Evolutionary conservation across 2,329 filamentous ascomycete genomes (phyloP), one percentile per base, ranked within the genome.

Genomic region (Cryphonectria parasitica): DNA sequence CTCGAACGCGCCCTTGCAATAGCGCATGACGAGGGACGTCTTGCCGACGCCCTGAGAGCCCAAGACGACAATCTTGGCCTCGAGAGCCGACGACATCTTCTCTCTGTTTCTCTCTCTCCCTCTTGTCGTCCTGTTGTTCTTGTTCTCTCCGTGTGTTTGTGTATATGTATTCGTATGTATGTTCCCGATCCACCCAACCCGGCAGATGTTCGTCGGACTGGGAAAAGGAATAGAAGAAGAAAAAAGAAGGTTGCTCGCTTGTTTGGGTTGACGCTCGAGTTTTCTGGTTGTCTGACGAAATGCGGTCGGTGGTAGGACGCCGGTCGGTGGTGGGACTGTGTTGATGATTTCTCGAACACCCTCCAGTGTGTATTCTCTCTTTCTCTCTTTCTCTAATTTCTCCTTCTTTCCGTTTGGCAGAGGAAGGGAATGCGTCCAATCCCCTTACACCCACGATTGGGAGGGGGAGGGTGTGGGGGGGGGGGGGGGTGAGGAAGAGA

Each of bases 31-130:
- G 60, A 94, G 86, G 19, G 90, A 92, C 17, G 92, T 94, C 83
- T 94, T 95, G 77, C 92, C 92, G 69, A 94, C 92, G 79, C 90
- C 90, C 82, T 94, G 92, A 64, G 90, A 89, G 80, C 92, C 92
- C 77, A 95, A 89, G 73, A 95, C 90, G 75, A 94, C 90, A 70
- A 95, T 92, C 81, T 94, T 94, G 79, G 92, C 91, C 83, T 94
- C 92, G 77, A 95, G 88, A 56, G 90, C 91, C 76, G 88, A 86
- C 81, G 77, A 76, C 76, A 75, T 74, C 64, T 66, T 73, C 61
- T 61, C 62, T 65, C 43, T 43, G 34, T 34, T 3, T 34, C 11
- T 56, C 11, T 28, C 11, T 28, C 54, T 49, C 43, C 22, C 45
- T 49, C 19, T 49, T 11, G 45, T 49, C 19, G 43, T 39, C 43